Conservation (phyloP, 768 basidiomycete species). For the Suillus fuscotomentosus region DNA sequence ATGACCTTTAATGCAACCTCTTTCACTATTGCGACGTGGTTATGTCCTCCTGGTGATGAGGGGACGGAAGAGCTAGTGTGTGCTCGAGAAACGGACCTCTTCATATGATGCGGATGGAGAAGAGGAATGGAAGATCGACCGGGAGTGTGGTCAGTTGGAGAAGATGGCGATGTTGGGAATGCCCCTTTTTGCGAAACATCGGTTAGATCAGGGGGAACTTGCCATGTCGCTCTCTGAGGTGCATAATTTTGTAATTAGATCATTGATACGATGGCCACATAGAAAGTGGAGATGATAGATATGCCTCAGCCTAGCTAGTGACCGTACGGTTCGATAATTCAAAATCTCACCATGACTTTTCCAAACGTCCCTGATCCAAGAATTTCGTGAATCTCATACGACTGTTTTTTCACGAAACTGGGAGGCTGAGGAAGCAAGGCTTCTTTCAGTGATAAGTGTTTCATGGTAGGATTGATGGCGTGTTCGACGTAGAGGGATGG, state of each 20-base stretch:
- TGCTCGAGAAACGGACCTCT: constrained; percentile 21
- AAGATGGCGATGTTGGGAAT: constrained; percentile 33
- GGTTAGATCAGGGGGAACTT: constrained; percentile 63
- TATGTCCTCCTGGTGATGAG: constrained; percentile 17
- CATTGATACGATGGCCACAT: background rate
- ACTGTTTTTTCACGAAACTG: constrained; percentile 84
- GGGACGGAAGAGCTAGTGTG: constrained; percentile 19
- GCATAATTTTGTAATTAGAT: background rate
- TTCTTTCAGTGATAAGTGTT: constrained; percentile 45
- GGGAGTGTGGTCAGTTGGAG: constrained; percentile 16
- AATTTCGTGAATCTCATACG: constrained; percentile 68
- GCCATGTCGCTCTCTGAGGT: constrained; percentile 71
- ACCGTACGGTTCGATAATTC: constrained; percentile 4
- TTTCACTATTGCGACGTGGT: constrained; percentile 44
- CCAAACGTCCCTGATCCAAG: constrained; percentile 88
- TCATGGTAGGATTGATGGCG: constrained; percentile 17
- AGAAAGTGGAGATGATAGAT: background rate
- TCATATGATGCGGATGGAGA: constrained; percentile 24
- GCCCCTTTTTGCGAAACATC: constrained; percentile 60
- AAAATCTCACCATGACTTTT: constrained; percentile 70
- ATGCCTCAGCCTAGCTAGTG: background rate
- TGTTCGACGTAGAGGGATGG: background rate
- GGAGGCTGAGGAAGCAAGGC: constrained; percentile 79
- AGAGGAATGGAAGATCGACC: constrained; percentile 28
- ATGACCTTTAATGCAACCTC: constrained; percentile 90